Percentiles rank a stretch among this genome's conserved stretches.
Conservation (phyloP, 768 basidiomycete genomes). For the Serendipita indica region DNA sequence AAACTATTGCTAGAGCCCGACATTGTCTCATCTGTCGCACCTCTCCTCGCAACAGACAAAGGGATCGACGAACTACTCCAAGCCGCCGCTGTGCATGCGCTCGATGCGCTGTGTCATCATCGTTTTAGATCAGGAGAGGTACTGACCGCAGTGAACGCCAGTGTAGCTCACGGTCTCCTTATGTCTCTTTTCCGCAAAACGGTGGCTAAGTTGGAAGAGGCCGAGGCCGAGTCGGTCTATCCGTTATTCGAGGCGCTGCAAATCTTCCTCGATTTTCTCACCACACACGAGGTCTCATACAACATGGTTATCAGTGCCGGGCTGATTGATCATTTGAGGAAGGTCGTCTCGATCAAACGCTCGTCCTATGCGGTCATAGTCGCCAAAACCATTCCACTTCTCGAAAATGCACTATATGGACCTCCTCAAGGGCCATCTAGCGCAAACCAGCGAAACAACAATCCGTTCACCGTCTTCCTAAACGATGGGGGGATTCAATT, state of each 20-base stretch:
- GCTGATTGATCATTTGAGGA: constrained; percentile 73
- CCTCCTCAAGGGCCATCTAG: not conserved
- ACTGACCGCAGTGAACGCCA: constrained; percentile 78
- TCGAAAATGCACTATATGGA: constrained; percentile 85
- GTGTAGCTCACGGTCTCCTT: constrained; percentile 88
- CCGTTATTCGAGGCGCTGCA: constrained; percentile 73
- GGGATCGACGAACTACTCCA: constrained; percentile 59
- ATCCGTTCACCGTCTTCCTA: not conserved
- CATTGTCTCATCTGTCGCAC: constrained; percentile 73
- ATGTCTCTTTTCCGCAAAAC: constrained; percentile 80
- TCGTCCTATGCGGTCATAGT: constrained; percentile 57
- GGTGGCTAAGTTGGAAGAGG: constrained; percentile 51
- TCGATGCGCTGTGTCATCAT: constrained; percentile 82
- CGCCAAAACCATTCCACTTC: constrained; percentile 79
- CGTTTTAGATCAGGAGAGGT: constrained; percentile 74
- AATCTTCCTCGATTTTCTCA: constrained; percentile 74
- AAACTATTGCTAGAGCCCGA: constrained; percentile 94
- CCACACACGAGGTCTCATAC: constrained; percentile 70
- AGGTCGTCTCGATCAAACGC: constrained; percentile 67
- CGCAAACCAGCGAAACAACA: not conserved
- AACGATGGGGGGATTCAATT: constrained; percentile 2
- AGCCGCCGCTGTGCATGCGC: constrained; percentile 71
- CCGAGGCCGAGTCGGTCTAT: constrained; percentile 51
- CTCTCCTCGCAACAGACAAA: constrained; percentile 69
- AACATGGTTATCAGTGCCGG: constrained; percentile 95